Evolutionary conservation across 345 rosid species (phyloP), one percentile per base, ranked within the genome.

Genomic region (Pseudoturritis turrita): DNA sequence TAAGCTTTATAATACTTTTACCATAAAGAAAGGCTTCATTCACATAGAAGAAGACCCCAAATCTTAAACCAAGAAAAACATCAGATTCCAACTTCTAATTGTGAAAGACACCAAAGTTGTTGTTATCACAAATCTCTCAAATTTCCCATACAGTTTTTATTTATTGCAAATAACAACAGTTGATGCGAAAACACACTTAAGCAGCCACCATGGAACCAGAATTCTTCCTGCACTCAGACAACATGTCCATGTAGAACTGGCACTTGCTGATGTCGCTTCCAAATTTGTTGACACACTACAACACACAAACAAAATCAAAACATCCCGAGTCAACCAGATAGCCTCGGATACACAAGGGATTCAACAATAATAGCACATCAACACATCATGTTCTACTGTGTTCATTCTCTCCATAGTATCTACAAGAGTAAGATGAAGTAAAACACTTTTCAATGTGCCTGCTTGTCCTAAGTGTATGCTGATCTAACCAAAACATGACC

Each of bases 161-260:
- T 45, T 18, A 10, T 15, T 2, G 56, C 56, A 12, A 12, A 51
- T 23, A 23, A 50, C 31, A 55, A 2, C 41, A 41, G 37, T 41
- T 2, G 51, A 61, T 33, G 25, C 2, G 25, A 12, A 1, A 35
- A 5, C 22, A 1, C 45, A 45, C 25, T 76, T 79, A 88, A 23
- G 85, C 87, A 69, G 80, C 43, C 81, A 84, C 87, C 94, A 43
- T 15, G 14, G 90, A 43, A 62, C 85, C 86, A 0, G 88, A 79
- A 86, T 83, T 89, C 89, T 73, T 95, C 87, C 73, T 87, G 96
- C 99, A 95, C 75, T 91, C 97, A 0, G 86, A 9, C 82, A 95
- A 50, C 97, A 95, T 89, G 76, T 95, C 97, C 93, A 95, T 83
- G 93, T 95, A 95, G 88, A 89, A 95, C 83, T 91, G 98, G 58